Evolutionary conservation across 2,329 filamentous ascomycete species (phyloP).

Genomic region (Cladosporium sp.): DNA sequence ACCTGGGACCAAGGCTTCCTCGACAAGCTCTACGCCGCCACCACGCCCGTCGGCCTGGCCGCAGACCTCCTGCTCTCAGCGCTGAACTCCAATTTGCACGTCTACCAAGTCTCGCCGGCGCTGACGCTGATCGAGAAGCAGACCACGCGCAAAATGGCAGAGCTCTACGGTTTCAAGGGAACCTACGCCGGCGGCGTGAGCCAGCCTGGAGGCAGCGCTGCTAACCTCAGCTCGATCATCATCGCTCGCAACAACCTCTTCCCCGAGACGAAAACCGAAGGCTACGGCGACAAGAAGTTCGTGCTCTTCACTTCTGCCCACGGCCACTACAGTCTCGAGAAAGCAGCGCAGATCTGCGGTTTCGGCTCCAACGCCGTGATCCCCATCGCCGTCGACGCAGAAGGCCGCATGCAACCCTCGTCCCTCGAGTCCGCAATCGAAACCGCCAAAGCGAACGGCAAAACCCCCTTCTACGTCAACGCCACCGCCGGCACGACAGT

Average conservation of each 20-base stretch:
- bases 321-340: constrained; percentile 93
- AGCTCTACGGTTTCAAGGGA: constrained; percentile 73
- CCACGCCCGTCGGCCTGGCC: constrained; percentile 80
- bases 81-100: constrained; percentile 92
- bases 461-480: constrained; percentile 91
- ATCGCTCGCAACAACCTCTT: constrained; percentile 85
- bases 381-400: constrained; percentile 69
- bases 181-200: constrained; percentile 70
- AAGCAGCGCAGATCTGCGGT: constrained; percentile 87
- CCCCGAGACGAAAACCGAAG: constrained; percentile 71
- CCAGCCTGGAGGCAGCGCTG: constrained; percentile 77
- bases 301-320: constrained; percentile 86
- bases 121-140: constrained; percentile 85
- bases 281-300: constrained; percentile 67
- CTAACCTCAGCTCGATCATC: constrained; percentile 82
- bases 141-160: constrained; percentile 71
- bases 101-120: constrained; percentile 90
- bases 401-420: constrained; percentile 69
- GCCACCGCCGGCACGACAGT: constrained; percentile 95
- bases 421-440: constrained; percentile 65
- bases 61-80: constrained; percentile 81
- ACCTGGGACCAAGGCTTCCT: constrained; percentile 98
- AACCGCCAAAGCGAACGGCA: constrained; percentile 63
- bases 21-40: constrained; percentile 91
- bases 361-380: constrained; percentile 75